Evolutionary conservation across 768 basidiomycete species (phyloP).

Genomic region (Chiua virens): DNA sequence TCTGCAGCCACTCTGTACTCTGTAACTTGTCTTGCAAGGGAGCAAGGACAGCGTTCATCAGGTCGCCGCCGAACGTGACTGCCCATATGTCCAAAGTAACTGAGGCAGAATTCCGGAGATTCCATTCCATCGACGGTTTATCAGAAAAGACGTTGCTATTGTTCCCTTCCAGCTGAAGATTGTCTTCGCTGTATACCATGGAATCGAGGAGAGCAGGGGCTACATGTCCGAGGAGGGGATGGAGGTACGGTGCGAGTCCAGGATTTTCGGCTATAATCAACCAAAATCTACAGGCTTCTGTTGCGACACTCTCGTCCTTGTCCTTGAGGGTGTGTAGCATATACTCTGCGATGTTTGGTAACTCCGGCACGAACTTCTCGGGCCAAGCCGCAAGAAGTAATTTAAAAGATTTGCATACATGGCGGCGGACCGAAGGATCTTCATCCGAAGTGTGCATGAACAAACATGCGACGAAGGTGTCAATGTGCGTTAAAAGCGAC

Average conservation of each 20-base stretch:
- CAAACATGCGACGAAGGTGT: constrained; percentile 87
- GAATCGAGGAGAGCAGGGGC: constrained; percentile 94
- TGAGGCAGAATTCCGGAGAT: constrained; percentile 95
- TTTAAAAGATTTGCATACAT: constrained; percentile 94
- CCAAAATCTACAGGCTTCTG: constrained; percentile 99
- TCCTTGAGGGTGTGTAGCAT: constrained; percentile 99
- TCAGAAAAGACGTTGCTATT: too few relatives aligned
- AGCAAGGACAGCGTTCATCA: constrained; percentile 84
- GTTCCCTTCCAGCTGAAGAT: constrained; percentile 90
- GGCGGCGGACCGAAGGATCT: constrained; percentile 85
- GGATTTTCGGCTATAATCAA: constrained; percentile 96
- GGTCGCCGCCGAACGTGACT: constrained; percentile 86
- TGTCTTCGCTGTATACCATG: constrained; percentile 96
- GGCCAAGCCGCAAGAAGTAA: constrained; percentile 89
- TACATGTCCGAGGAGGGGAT: constrained; percentile 83
- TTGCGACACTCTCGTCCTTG: constrained; percentile 91
- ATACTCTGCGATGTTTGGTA: constrained; percentile 93
- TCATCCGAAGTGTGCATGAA: constrained; percentile 96
- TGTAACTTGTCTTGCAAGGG: constrained; percentile 92
- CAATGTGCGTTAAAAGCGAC: constrained; percentile 90
- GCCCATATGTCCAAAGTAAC: constrained; percentile 96
- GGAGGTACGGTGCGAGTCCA: constrained; percentile 79
- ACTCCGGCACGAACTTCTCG: constrained; percentile 95
- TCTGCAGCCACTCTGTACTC: constrained; percentile 88
- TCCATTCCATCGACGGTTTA: constrained; percentile 99